These are phyloP conservation scores for Homolaphlyctis polyrhiza DNA, from an alignment of 371 early-diverging fungal genomes.

Conservation along the genomic window DNA sequence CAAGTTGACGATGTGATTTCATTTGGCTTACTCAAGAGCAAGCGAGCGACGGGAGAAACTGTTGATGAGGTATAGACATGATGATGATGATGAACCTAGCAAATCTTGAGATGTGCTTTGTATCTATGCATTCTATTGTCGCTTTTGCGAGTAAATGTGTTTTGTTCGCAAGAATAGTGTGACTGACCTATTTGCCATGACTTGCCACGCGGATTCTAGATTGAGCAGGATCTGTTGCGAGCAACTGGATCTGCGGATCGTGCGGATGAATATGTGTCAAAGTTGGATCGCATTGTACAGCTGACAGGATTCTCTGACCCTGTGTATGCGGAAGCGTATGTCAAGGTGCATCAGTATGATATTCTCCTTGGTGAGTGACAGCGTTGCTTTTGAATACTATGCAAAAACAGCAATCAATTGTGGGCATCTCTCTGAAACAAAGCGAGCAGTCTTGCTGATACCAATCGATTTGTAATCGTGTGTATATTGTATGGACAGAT, in stretches of 20 bases:
- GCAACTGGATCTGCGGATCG: conserved; percentile 70
- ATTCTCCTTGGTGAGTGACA: conserved; percentile 81
- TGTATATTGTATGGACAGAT: conserved; percentile 46
- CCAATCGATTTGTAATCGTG: not conserved
- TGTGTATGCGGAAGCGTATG: conserved; percentile 98
- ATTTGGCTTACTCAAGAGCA: conserved; percentile 80
- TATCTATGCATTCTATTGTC: not conserved
- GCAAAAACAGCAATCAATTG: too few relatives aligned
- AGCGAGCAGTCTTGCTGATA: not conserved
- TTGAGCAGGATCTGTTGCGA: conserved; percentile 80
- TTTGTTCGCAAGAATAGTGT: not conserved
- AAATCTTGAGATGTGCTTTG: too few relatives aligned
- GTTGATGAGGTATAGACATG: conserved; percentile 58
- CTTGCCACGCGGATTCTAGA: conserved; percentile 44
- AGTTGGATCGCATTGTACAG: conserved; percentile 88
- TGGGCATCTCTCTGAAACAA: too few relatives aligned
- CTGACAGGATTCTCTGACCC: conserved; percentile 96
- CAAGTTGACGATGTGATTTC: conserved; percentile 85
- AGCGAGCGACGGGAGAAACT: conserved; percentile 59
- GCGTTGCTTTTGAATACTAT: too few relatives aligned
- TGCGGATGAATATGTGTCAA: conserved; percentile 72
- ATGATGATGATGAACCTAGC: too few relatives aligned
- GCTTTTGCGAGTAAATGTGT: not conserved
- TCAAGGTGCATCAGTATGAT: conserved; percentile 94
- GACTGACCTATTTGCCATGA: not conserved